Percentiles rank a stretch among this genome's conserved stretches.
Conservation (phyloP, 306 rosid species). For the Cotoneaster glaucophyllus region DNA sequence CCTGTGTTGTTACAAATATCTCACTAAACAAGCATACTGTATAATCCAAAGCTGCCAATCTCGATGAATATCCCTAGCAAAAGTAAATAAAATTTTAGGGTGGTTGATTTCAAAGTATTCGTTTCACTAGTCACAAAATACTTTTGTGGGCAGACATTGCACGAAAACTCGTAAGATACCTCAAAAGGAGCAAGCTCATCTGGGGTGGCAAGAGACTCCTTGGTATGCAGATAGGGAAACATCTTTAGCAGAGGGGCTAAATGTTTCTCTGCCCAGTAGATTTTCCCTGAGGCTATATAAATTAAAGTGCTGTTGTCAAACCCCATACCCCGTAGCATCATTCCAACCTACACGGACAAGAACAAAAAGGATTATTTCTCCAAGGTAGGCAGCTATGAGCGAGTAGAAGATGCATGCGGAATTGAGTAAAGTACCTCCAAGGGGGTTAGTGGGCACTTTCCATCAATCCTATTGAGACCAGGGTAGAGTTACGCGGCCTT, state of each 20-base stretch:
- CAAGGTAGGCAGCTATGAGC: background rate
- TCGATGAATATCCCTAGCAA: constrained; percentile 80
- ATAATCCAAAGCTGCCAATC: constrained; percentile 92
- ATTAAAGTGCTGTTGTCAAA: constrained; percentile 71
- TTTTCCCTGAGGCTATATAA: constrained; percentile 87
- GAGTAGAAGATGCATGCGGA: background rate
- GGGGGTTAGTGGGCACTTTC: constrained; percentile 94
- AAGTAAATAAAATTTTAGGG: background rate
- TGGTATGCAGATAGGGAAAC: constrained; percentile 85
- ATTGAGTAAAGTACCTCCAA: constrained; percentile 52
- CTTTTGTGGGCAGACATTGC: background rate
- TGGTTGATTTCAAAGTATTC: background rate
- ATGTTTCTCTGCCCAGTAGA: constrained; percentile 67
- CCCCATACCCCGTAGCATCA: constrained; percentile 95
- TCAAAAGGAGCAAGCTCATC: constrained; percentile 78
- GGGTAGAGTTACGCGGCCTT: constrained; percentile 64
- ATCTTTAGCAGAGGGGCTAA: constrained; percentile 64
- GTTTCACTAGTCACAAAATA: background rate
- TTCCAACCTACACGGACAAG: constrained; percentile 64
- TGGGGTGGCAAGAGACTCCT: constrained; percentile 78
- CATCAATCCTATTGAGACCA: constrained; percentile 64
- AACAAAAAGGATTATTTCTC: constrained; percentile 18
- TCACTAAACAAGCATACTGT: constrained; percentile 82
- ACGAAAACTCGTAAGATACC: constrained; percentile 32
- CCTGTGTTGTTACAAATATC: constrained; percentile 94